phyloP scores from a whole-genome alignment of 139 green algal species.

The Chlorella sp. region DNA sequence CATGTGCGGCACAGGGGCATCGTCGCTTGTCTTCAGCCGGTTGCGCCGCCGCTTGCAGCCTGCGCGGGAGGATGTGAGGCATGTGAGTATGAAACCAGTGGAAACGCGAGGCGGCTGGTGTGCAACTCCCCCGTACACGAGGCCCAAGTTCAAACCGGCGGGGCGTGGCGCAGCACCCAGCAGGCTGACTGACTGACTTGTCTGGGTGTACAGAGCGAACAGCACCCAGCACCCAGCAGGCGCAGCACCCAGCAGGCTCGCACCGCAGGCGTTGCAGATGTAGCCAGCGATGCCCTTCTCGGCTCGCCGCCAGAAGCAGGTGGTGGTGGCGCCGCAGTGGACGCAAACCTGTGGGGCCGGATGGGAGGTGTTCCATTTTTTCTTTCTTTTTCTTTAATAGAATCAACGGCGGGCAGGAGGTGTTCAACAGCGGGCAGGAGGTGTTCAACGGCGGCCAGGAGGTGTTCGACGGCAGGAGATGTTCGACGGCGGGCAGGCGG shows the following conservation, averaged over 20 bases:
- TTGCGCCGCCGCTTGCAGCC: conserved; percentile 27
- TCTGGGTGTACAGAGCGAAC: too few species aligned
- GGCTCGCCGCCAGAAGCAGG: conserved; percentile 26
- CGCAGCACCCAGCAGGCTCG: background rate
- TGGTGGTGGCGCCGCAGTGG: conserved; percentile 18
- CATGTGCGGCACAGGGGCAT: background rate
- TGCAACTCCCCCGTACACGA: too few species aligned
- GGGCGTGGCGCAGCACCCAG: background rate
- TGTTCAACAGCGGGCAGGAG: too few species aligned
- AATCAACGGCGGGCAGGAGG: too few species aligned
- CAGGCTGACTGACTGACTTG: too few species aligned
- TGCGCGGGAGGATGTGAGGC: background rate
- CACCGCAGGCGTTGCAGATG: conserved; percentile 31
- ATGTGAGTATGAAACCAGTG: background rate
- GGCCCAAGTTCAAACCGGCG: too few species aligned
- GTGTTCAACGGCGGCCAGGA: too few species aligned
- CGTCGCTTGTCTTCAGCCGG: background rate
- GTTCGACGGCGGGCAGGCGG: background rate
- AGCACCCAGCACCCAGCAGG: too few species aligned
- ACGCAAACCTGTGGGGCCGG: conserved; percentile 12
- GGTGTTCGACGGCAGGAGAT: too few species aligned
- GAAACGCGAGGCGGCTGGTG: too few species aligned
- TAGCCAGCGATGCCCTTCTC: conserved; percentile 15
- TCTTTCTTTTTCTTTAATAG: too few species aligned
- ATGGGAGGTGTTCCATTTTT: background rate